Percentiles rank a stretch among this genome's conserved stretches.
phyloP scores from a whole-genome alignment of 2,329 filamentous ascomycete genomes.

The Ilyonectria mors-panacis region DNA sequence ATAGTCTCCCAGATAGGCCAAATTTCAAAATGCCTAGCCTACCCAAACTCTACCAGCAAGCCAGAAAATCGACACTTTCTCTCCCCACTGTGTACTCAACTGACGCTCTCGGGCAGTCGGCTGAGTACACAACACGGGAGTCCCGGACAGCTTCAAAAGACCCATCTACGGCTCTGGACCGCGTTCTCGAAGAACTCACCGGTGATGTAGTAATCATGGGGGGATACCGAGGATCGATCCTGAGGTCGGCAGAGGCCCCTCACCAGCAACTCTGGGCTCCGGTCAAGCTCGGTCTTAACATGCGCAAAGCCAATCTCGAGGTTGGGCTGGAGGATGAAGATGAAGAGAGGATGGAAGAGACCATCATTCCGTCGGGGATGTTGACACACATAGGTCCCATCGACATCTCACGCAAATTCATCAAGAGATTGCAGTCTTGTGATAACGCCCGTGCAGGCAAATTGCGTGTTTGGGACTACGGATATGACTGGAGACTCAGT shows the following conservation, averaged over 20 bases:
- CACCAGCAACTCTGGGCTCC: conserved; percentile 95
- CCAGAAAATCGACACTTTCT: conserved; percentile 51
- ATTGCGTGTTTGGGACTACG: conserved; percentile 88
- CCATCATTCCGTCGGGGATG: conserved; percentile 89
- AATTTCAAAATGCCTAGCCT: conserved; percentile 80
- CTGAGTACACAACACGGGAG: conserved; percentile 33
- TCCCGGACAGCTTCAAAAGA: conserved; percentile 34
- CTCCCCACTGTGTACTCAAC: conserved; percentile 50
- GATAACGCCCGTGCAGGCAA: conserved; percentile 80
- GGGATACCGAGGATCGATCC: conserved; percentile 90
- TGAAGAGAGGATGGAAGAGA: conserved; percentile 85
- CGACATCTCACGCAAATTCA: conserved; percentile 86
- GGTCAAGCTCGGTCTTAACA: conserved; percentile 91
- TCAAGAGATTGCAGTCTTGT: conserved; percentile 82
- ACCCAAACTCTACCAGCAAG: conserved; percentile 63
- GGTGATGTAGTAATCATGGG: conserved; percentile 92
- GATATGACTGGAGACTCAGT: conserved; percentile 94
- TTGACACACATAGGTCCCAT: conserved; percentile 93
- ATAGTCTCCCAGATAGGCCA: conserved; percentile 85
- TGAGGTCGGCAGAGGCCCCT: conserved; percentile 85
- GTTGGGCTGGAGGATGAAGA: conserved; percentile 86
- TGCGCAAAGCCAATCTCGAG: conserved; percentile 92
- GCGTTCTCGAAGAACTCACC: conserved; percentile 75
- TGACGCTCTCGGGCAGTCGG: conserved; percentile 47
- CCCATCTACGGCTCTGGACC: conserved; percentile 61